Percentiles rank a stretch among this genome's conserved stretches.
Conservation (phyloP, 352 stramenopile species). For the Blastocystis hominis region DNA sequence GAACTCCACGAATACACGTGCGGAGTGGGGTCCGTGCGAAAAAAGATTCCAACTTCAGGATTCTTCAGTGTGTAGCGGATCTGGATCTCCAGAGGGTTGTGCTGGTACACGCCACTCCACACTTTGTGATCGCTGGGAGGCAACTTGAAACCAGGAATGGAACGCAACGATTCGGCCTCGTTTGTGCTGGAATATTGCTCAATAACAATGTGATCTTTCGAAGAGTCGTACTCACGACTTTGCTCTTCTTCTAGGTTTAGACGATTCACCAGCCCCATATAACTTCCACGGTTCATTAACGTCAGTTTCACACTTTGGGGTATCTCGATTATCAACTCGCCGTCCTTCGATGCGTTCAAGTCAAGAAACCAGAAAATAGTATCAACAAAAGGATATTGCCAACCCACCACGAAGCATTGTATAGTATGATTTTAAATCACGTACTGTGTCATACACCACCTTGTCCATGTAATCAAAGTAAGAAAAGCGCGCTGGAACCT, state of each 20-base stretch:
- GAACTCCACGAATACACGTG: constrained; percentile 31
- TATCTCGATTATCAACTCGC: constrained; percentile 30
- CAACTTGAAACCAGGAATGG: not conserved
- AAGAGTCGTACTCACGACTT: not conserved
- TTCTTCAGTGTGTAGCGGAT: constrained; percentile 27
- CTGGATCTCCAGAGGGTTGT: not conserved
- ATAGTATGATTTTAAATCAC: constrained; percentile 19
- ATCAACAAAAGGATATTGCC: constrained; percentile 10
- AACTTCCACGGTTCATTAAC: not conserved
- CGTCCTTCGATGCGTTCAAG: not conserved
- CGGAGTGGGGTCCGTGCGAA: not conserved
- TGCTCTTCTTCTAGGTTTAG: not conserved
- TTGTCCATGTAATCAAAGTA: constrained; percentile 14
- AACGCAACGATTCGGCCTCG: not conserved
- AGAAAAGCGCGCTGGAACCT: constrained; percentile 12
- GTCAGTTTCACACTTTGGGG: not conserved
- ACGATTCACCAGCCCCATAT: not conserved
- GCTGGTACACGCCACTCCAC: constrained; percentile 17
- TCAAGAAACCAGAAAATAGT: not conserved
- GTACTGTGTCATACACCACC: not conserved
- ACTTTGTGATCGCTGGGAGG: not conserved
- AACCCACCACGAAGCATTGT: not conserved
- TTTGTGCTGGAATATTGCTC: not conserved
- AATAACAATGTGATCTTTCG: not conserved
- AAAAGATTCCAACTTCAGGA: not conserved